Evolutionary conservation across 1,284 basidiomycete genomes (phyloP).

Genomic region (Rhodotorula sp.): DNA sequence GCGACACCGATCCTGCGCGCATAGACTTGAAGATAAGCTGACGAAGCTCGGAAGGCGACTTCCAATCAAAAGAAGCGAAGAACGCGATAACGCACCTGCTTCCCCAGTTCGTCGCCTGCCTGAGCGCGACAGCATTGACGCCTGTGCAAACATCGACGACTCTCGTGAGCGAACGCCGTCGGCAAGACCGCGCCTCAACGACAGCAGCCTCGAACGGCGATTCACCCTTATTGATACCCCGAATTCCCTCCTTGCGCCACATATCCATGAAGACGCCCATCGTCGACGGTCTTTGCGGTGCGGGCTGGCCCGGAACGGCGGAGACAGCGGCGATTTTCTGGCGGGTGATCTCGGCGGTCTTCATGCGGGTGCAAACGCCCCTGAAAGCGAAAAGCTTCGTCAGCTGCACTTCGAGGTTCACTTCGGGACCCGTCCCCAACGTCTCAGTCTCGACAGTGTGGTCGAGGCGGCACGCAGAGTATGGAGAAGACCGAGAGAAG

Average conservation of each 20-base stretch:
- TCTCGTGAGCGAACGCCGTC: too few relatives aligned
- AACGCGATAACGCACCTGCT: conserved; percentile 63
- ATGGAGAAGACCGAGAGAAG: not conserved
- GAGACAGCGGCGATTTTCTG: conserved; percentile 59
- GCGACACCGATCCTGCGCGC: conserved; percentile 29
- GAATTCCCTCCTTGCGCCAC: conserved; percentile 85
- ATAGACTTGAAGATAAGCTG: too few relatives aligned
- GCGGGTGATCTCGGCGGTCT: conserved; percentile 85
- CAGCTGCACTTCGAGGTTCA: too few relatives aligned
- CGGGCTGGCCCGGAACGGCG: conserved; percentile 50
- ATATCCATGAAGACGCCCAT: conserved; percentile 83
- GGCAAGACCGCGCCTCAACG: too few relatives aligned
- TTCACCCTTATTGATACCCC: conserved; percentile 87
- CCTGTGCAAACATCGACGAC: conserved; percentile 72
- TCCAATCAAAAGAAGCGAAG: not conserved
- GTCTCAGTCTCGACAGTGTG: not conserved
- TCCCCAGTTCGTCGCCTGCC: conserved; percentile 91
- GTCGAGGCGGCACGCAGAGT: not conserved
- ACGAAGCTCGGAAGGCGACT: too few relatives aligned
- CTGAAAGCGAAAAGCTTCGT: conserved; percentile 2
- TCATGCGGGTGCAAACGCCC: conserved; percentile 44
- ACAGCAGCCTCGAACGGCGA: too few relatives aligned
- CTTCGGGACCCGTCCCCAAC: too few relatives aligned
- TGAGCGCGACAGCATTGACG: conserved; percentile 87
- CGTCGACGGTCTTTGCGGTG: conserved; percentile 58